Evolutionary conservation across 495 filamentous ascomycete species (phyloP).

Genomic region (Parathielavia appendiculata): DNA sequence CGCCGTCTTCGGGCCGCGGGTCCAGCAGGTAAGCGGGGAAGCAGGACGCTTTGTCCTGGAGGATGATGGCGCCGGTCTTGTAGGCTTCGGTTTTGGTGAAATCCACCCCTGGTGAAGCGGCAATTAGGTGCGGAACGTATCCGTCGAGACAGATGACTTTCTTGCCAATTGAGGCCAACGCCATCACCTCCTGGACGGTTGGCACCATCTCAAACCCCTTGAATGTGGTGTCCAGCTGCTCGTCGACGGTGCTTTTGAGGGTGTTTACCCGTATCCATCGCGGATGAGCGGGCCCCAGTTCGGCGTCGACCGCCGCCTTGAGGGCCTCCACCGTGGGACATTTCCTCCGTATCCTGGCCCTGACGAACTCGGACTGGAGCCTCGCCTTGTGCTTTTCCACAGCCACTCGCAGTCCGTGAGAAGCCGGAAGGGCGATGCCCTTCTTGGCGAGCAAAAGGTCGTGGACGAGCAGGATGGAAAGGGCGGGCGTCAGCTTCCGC

Average conservation of each 20-base stretch:
- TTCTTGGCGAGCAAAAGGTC: constrained; percentile 76
- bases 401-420: constrained; percentile 68
- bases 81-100: constrained; percentile 68
- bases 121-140: constrained; percentile 77
- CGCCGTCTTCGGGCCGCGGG: constrained; percentile 53
- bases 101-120: constrained; percentile 62
- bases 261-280: constrained; percentile 89
- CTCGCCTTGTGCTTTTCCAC: constrained; percentile 78
- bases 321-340: constrained; percentile 60
- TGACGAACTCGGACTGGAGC: constrained; percentile 73
- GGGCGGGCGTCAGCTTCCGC: constrained; percentile 76
- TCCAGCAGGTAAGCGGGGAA: constrained; percentile 86
- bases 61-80: constrained; percentile 66
- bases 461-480: constrained; percentile 78
- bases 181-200: constrained; percentile 42
- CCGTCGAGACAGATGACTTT: constrained; percentile 56
- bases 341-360: constrained; percentile 65
- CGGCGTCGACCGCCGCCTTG: constrained; percentile 50
- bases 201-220: constrained; percentile 48
- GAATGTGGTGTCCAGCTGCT: constrained; percentile 67
- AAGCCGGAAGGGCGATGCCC: constrained; percentile 70
- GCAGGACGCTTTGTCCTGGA: constrained; percentile 96
- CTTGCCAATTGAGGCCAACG: constrained; percentile 11
- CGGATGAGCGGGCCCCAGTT: constrained; percentile 48
- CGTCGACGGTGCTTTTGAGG: constrained; percentile 61